Conservation (phyloP, 768 basidiomycete species). For the Mycena capillaripes region DNA sequence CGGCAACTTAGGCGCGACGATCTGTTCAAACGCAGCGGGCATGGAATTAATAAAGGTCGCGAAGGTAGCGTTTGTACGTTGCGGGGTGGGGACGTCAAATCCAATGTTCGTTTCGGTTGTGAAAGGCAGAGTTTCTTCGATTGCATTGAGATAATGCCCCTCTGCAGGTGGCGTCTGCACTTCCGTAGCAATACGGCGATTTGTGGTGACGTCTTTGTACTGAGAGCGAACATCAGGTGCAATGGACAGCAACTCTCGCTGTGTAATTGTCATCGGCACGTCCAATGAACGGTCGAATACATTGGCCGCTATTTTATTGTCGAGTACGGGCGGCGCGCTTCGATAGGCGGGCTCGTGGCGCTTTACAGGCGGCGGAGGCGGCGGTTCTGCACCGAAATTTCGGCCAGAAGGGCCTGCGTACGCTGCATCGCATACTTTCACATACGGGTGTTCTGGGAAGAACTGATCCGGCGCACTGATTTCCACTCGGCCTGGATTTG, state of each 20-base stretch:
- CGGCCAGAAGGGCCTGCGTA: slow-evolving; percentile 28
- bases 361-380: not conserved
- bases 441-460: slow-evolving; percentile 6
- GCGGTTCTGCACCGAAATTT: slow-evolving; percentile 26
- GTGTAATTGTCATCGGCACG: slow-evolving; percentile 35
- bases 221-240: slow-evolving; percentile 36
- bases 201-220: slow-evolving; percentile 36
- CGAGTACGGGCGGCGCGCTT: slow-evolving; percentile 34
- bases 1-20: not conserved
- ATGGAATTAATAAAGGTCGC: slow-evolving; percentile 8
- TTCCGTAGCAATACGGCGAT: not conserved
- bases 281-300: slow-evolving; percentile 39
- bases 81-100: not conserved
- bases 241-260: slow-evolving; percentile 37
- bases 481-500: too few relatives aligned
- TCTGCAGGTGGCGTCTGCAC: not conserved
- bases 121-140: too few relatives aligned
- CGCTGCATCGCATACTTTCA: slow-evolving; percentile 15
- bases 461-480: not conserved
- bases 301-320: slow-evolving; percentile 26
- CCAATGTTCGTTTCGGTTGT: too few relatives aligned
- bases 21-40: slow-evolving; percentile 5
- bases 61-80: not conserved
- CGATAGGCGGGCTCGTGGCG: slow-evolving; percentile 37
- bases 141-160: not conserved